phyloP scores from a whole-genome alignment of 192 early-diverging fungal genomes.

The Entophlyctis helioformis region DNA sequence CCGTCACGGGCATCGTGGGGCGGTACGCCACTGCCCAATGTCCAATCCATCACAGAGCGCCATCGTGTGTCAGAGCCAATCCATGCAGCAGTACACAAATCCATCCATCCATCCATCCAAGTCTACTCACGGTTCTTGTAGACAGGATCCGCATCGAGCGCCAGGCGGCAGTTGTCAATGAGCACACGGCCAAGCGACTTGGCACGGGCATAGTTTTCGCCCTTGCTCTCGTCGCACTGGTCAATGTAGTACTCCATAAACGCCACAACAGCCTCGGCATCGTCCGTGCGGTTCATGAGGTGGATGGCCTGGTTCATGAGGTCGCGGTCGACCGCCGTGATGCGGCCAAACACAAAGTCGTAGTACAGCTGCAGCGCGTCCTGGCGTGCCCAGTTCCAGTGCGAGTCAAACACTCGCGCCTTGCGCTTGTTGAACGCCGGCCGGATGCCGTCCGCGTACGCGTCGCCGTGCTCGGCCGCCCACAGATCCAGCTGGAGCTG shows the following conservation, averaged over 20 bases:
- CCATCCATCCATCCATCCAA: too few relatives aligned
- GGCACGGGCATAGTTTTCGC: constrained; percentile 72
- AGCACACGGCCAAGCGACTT: constrained; percentile 70
- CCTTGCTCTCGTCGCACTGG: constrained; percentile 60
- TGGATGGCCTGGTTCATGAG: constrained; percentile 81
- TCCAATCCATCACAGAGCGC: too few relatives aligned
- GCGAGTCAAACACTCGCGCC: constrained; percentile 83
- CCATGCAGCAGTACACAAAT: too few relatives aligned
- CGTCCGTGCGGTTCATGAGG: constrained; percentile 83
- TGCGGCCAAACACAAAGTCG: constrained; percentile 82
- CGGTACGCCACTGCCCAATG: constrained; percentile 60
- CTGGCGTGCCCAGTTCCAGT: constrained; percentile 95
- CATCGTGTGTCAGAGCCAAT: too few relatives aligned
- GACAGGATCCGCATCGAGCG: constrained; percentile 61
- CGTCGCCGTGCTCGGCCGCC: constrained; percentile 84
- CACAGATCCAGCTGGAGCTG: constrained; percentile 82
- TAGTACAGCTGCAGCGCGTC: constrained; percentile 80
- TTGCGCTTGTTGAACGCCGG: constrained; percentile 74
- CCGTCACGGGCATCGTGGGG: constrained; percentile 73
- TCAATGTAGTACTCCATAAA: constrained; percentile 84
- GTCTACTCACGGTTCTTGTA: constrained; percentile 73
- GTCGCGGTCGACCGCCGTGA: constrained; percentile 82
- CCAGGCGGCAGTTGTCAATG: constrained; percentile 81
- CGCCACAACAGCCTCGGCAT: constrained; percentile 47
- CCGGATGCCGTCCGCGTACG: constrained; percentile 80